Evolutionary conservation across 2,329 filamentous ascomycete species (phyloP), one percentile per base, ranked within the genome.

Genomic region (Alternaria longipes): DNA sequence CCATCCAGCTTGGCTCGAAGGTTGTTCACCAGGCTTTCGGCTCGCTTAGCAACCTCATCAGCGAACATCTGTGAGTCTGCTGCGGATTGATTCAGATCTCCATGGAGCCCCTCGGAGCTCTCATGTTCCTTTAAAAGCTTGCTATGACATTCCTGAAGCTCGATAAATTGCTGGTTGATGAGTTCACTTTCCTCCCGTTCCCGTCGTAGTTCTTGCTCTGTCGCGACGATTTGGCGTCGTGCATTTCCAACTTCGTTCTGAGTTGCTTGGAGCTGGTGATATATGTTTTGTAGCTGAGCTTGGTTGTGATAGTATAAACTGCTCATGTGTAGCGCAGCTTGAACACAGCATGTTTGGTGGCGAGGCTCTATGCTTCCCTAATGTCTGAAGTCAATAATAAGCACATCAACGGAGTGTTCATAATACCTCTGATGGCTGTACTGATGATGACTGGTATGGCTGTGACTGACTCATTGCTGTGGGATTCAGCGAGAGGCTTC

Each of bases 121-220:
- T 63, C 14, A 26, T 60, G 14, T 9, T 53, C 50, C 18, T 62
- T 28, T n/a, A 62, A 3, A 20, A 66, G 56, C 46, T 58, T 57
- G 7, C 2, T 22, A 41, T 64, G 20, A 28, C 40, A 51, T 49
- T 57, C 41, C 44, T 64, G 8, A 14, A 58, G 56, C 50, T 66
- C 36, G 1, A 44, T 30, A n/a, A 56, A 62, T 59, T 55, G 20
- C 55, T 66, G 22, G 49, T 66, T 61, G 3, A 58, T 14, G n/a
- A 58, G 55, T 46, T 58, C 24, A 7, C 8, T 46, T 30, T 32
- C 16, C 11, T 58, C 3, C n/a, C 24, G 24, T 46, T 46, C 49
- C 8, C 12, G 24, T 40, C 46, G 24, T 46, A 61, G 32, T 12
- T 49, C 42, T 53, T 57, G 16, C 41, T 61, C 34, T 47, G 18